These are phyloP conservation scores for Lasiosphaeria ovina DNA, from an alignment of 495 filamentous ascomycete species.

Conservation along the genomic window DNA sequence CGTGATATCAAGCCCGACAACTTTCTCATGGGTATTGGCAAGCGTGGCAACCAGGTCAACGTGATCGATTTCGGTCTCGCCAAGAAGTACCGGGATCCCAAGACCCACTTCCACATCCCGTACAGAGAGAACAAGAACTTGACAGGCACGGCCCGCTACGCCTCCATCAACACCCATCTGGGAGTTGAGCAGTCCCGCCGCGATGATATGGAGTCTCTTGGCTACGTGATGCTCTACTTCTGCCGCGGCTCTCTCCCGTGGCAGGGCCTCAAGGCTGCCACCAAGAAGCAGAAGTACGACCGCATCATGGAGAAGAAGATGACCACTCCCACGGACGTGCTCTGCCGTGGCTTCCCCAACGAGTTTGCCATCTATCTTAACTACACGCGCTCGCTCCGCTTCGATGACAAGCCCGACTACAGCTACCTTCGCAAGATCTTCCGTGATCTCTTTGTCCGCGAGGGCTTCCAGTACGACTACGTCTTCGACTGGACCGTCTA, in stretches of 20 bases:
- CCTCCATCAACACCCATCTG: conserved; percentile 98
- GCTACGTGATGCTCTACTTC: conserved; percentile 99
- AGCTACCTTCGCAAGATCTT: conserved; percentile 99
- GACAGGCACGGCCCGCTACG: conserved; percentile 98
- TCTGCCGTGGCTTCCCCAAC: conserved; percentile 98
- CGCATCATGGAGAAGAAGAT: conserved; percentile 99
- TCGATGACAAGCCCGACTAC: conserved; percentile 99
- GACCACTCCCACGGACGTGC: conserved; percentile 98
- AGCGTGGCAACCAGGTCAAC: conserved; percentile 99
- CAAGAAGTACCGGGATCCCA: conserved; percentile 99
- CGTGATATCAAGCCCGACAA: conserved; percentile 99
- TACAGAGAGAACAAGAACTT: conserved; percentile 99
- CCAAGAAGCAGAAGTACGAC: conserved; percentile 99
- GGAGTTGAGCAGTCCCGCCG: conserved; percentile 99
- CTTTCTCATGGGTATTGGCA: conserved; percentile 99
- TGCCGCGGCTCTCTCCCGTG: conserved; percentile 98
- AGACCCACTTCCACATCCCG: conserved; percentile 99
- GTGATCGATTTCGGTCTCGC: conserved; percentile 99
- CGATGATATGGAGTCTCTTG: conserved; percentile 99
- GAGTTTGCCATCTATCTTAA: conserved; percentile 99
- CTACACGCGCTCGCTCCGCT: conserved; percentile 97
- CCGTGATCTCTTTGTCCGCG: conserved; percentile 98
- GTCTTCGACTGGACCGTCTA: conserved; percentile 99
- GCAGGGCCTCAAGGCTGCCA: conserved; percentile 99
- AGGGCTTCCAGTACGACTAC: conserved; percentile 99